Conservation (phyloP, 495 filamentous ascomycete species). For the Aspergillus taichungensis region DNA sequence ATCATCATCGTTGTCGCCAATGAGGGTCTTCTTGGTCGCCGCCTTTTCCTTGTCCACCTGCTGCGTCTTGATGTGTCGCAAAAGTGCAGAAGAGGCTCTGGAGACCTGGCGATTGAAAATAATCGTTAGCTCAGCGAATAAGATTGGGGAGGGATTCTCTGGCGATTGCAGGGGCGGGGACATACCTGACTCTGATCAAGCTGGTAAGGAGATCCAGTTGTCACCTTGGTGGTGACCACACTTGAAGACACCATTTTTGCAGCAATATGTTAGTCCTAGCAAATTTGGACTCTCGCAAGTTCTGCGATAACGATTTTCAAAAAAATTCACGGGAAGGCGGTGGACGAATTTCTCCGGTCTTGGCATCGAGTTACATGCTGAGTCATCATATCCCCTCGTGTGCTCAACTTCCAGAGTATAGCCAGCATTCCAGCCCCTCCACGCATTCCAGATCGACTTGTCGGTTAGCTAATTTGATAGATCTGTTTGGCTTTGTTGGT, state of each 20-base stretch:
- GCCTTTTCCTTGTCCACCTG: constrained; percentile 46
- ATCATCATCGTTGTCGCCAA: constrained; percentile 49
- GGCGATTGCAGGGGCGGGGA: neutral
- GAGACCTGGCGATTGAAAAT: constrained; percentile 43
- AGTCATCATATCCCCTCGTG: constrained; percentile 6
- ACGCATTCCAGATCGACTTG: no score
- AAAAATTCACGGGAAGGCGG: constrained; percentile 37
- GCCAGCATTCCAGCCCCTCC: no score
- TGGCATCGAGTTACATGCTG: constrained; percentile 14
- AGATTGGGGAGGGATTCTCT: neutral
- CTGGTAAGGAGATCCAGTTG: constrained; percentile 52
- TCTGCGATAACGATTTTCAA: constrained; percentile 27
- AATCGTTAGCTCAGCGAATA: constrained; percentile 8
- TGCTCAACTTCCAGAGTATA: no score
- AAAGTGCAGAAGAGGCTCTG: constrained; percentile 72
- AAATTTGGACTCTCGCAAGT: constrained; percentile 23
- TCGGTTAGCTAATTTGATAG: no score
- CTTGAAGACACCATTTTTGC: constrained; percentile 39
- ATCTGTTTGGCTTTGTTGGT: no score
- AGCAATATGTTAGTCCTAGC: constrained; percentile 5
- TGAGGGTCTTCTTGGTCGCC: constrained; percentile 62
- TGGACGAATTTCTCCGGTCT: constrained; percentile 27
- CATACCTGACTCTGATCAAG: constrained; percentile 56
- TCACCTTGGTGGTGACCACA: constrained; percentile 42
- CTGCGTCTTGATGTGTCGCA: constrained; percentile 67